A percentile compares a stretch with the other conserved stretches of the same genome.
phyloP scores from a whole-genome alignment of 2,329 filamentous ascomycete genomes.

The Pochonia chlamydosporia region DNA sequence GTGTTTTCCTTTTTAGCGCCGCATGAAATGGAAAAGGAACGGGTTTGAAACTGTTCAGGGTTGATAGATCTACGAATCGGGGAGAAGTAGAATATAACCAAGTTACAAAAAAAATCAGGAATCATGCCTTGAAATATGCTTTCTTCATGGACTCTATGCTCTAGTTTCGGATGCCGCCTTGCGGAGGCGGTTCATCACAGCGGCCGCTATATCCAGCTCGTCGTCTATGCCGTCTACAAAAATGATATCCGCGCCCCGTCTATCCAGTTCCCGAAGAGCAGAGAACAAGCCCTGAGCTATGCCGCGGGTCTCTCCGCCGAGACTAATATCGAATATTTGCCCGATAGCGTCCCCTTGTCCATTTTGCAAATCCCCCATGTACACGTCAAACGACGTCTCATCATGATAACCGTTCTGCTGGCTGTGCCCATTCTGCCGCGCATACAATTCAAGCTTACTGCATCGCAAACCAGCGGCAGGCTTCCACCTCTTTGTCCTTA shows the following conservation, averaged over 20 bases:
- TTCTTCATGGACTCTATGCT: constrained; percentile 33
- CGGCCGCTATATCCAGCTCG: constrained; percentile 76
- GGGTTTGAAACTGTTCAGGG: not conserved
- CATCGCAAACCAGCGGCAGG: constrained; percentile 34
- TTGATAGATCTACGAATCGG: not conserved
- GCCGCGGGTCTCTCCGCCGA: constrained; percentile 64
- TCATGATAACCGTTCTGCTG: constrained; percentile 10
- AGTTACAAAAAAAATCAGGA: constrained; percentile 11
- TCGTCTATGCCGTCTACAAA: constrained; percentile 85
- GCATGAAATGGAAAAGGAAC: constrained; percentile 16
- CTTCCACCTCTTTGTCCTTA: constrained; percentile 51
- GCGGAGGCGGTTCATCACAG: constrained; percentile 76
- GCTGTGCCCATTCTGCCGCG: constrained; percentile 16
- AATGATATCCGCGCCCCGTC: constrained; percentile 71
- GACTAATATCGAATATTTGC: constrained; percentile 60
- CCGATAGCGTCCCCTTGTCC: constrained; percentile 27
- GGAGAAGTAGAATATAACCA: constrained; percentile 9
- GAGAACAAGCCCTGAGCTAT: constrained; percentile 88
- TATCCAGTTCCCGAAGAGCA: constrained; percentile 78
- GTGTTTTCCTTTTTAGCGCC: constrained; percentile 13
- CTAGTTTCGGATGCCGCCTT: constrained; percentile 65
- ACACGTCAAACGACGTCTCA: constrained; percentile 32
- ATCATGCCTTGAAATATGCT: constrained; percentile 3
- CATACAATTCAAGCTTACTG: constrained; percentile 18
- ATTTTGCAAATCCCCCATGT: constrained; percentile 32